Evolutionary conservation across 345 rosid genomes (phyloP).

Genomic region (Citrus inodora): DNA sequence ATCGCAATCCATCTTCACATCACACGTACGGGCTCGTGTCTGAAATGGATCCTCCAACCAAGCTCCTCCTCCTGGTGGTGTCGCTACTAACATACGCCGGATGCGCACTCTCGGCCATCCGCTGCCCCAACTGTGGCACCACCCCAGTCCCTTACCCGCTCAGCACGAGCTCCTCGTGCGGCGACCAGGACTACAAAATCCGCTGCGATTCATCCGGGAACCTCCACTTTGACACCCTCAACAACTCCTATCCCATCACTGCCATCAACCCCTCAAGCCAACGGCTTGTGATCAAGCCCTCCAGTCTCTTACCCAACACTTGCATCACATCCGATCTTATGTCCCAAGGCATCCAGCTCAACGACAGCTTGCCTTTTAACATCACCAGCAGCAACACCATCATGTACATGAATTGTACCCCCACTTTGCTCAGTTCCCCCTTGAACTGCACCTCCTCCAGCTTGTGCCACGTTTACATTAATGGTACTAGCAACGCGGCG

Average conservation of each 20-base stretch:
- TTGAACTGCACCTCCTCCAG: conserved; percentile 35
- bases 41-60: conserved; percentile 8
- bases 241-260: conserved; percentile 38
- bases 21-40: neutral
- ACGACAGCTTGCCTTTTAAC: conserved; percentile 40
- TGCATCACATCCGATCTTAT: conserved; percentile 35
- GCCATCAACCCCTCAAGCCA: conserved; percentile 27
- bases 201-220: conserved; percentile 25
- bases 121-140: conserved; percentile 47
- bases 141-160: conserved; percentile 46
- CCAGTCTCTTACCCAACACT: conserved; percentile 21
- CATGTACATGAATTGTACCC: conserved; percentile 41
- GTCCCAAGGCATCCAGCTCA: conserved; percentile 30
- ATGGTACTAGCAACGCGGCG: neutral
- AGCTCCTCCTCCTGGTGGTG: conserved; percentile 27
- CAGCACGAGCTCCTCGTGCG: conserved; percentile 41
- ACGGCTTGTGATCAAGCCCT: conserved; percentile 37
- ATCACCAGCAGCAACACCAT: conserved; percentile 42
- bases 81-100: conserved; percentile 21
- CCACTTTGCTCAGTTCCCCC: conserved; percentile 26
- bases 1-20: too few relatives aligned
- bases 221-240: conserved; percentile 36
- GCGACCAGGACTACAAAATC: conserved; percentile 44
- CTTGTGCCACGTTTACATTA: conserved; percentile 39
- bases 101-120: conserved; percentile 11